These are phyloP conservation scores for Tolypocladium album DNA, from an alignment of 2,329 filamentous ascomycete species.

Conservation along the genomic window DNA sequence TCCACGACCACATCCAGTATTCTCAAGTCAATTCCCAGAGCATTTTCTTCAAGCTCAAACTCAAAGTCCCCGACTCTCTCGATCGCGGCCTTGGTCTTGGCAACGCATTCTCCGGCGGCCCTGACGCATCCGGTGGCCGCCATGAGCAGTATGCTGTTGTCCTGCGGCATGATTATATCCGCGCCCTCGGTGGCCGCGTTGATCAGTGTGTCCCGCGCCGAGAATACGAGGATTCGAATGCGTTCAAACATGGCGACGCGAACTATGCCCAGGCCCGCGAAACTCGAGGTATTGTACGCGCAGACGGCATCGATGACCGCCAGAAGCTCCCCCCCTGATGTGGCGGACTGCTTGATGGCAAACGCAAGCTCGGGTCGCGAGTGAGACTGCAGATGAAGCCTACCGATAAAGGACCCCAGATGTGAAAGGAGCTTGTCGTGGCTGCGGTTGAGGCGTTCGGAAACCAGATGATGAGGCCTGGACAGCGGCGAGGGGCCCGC, in stretches of 20 bases:
- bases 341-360: constrained; percentile 74
- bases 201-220: constrained; percentile 69
- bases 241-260: constrained; percentile 69
- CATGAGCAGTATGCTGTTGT: constrained; percentile 62
- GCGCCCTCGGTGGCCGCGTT: constrained; percentile 59
- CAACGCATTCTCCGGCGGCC: constrained; percentile 82
- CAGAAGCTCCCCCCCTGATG: constrained; percentile 70
- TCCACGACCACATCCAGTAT: constrained; percentile 33
- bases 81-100: constrained; percentile 74
- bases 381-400: constrained; percentile 82
- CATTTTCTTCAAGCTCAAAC: constrained; percentile 55
- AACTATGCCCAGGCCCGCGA: constrained; percentile 54
- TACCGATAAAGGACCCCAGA: constrained; percentile 85
- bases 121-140: constrained; percentile 83
- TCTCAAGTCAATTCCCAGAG: constrained; percentile 44
- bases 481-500: constrained; percentile 54
- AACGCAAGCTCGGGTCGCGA: constrained; percentile 73
- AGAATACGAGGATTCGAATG: constrained; percentile 69
- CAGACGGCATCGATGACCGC: constrained; percentile 74
- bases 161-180: constrained; percentile 69
- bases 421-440: constrained; percentile 87
- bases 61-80: constrained; percentile 89
- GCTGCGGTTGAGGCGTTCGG: constrained; percentile 65
- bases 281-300: constrained; percentile 60
- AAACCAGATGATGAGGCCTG: constrained; percentile 64